Evolutionary conservation across 306 rosid genomes (phyloP).

Genomic region (Prunus campanulata): DNA sequence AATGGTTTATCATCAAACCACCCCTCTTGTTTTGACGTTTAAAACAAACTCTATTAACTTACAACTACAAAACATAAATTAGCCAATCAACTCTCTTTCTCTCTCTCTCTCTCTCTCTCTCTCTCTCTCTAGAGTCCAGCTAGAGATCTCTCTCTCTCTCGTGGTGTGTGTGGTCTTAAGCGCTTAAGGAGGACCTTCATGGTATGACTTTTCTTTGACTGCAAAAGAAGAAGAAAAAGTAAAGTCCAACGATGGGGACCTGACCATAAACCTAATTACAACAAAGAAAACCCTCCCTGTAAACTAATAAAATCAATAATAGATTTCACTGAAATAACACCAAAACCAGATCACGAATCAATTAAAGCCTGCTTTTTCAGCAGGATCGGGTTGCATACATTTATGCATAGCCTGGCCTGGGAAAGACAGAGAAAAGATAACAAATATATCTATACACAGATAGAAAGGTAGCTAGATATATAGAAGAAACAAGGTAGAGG

Average conservation of each 20-base stretch:
- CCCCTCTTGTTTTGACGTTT: constrained; percentile 34
- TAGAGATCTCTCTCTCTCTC: background rate
- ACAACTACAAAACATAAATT: background rate
- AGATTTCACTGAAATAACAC: constrained; percentile 20
- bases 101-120: constrained; percentile 21
- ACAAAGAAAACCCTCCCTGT: constrained; percentile 19
- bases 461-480: background rate
- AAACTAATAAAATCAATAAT: background rate
- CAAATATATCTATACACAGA: too few species aligned
- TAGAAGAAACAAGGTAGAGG: background rate
- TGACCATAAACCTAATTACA: constrained; percentile 35
- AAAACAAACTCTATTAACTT: constrained; percentile 1
- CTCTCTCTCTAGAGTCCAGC: constrained; percentile 17
- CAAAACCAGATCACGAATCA: constrained; percentile 7
- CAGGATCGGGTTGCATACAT: too few species aligned
- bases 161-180: constrained; percentile 7
- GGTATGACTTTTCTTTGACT: constrained; percentile 69
- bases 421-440: too few species aligned
- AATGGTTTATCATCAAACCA: constrained; percentile 26
- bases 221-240: constrained; percentile 50
- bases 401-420: too few species aligned
- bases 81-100: constrained; percentile 24
- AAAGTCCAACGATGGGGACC: constrained; percentile 73
- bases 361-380: background rate
- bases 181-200: constrained; percentile 34